Conservation (phyloP, 805 yeast genomes). For the Metschnikowia kunwiensis region DNA sequence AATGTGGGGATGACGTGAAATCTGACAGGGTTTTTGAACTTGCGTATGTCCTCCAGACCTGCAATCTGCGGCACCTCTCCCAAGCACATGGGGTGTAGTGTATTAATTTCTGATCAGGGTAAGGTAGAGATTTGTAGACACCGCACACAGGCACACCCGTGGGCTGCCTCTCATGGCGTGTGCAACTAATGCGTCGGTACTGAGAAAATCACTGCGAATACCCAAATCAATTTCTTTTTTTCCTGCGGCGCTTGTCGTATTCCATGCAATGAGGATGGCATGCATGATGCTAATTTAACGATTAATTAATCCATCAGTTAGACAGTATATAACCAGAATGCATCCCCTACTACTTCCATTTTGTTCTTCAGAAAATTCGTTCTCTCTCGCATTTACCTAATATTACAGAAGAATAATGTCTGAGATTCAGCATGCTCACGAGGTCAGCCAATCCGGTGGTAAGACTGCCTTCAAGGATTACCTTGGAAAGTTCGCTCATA, state of each 20-base stretch:
- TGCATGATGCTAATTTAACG: constrained; percentile 7
- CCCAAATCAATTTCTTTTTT: constrained; percentile 7
- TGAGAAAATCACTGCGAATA: neutral
- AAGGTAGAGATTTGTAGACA: no score
- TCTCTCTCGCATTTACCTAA: constrained; percentile 1
- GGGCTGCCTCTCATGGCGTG: constrained; percentile 6
- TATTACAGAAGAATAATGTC: constrained; percentile 20
- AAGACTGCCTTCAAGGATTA: constrained; percentile 84
- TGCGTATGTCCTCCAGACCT: no score
- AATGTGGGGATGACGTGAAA: neutral
- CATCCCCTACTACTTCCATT: neutral
- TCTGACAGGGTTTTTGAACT: no score
- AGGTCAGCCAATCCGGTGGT: constrained; percentile 53
- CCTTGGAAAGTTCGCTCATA: constrained; percentile 73
- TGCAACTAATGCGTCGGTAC: neutral
- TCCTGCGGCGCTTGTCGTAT: constrained; percentile 9
- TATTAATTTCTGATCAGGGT: no score
- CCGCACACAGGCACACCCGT: constrained; percentile 3
- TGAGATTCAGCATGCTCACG: constrained; percentile 23
- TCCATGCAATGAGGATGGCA: constrained; percentile 4
- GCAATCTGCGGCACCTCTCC: no score
- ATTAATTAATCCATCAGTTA: constrained; percentile 2
- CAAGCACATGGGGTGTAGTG: no score
- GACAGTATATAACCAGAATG: constrained; percentile 7
- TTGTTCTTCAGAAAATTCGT: constrained; percentile 1